These are phyloP conservation scores for Hypoxylon cercidicola DNA, from an alignment of 495 filamentous ascomycete species.

Conservation along the genomic window DNA sequence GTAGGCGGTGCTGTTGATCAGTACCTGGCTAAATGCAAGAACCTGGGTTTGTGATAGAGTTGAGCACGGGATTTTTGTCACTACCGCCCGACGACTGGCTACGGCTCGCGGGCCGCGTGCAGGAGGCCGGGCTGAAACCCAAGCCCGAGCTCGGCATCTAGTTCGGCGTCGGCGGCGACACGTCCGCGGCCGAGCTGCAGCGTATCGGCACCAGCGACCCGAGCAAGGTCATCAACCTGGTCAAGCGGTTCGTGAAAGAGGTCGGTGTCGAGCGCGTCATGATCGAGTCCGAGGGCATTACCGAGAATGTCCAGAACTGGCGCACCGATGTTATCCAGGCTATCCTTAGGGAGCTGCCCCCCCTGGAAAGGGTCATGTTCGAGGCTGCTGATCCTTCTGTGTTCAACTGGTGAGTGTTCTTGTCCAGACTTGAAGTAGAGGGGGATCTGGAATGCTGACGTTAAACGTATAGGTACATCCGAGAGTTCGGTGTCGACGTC, in stretches of 20 bases:
- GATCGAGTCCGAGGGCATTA: constrained; percentile 72
- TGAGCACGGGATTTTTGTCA: constrained; percentile 65
- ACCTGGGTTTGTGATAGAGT: constrained; percentile 65
- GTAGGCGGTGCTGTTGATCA: constrained; percentile 57
- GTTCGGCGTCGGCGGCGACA: constrained; percentile 70
- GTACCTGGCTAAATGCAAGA: constrained; percentile 63
- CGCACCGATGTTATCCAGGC: constrained; percentile 66
- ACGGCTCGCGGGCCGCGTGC: constrained; percentile 65
- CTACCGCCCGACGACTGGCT: constrained; percentile 67
- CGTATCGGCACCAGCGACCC: constrained; percentile 64
- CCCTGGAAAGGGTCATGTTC: constrained; percentile 68
- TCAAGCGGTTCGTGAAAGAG: constrained; percentile 60
- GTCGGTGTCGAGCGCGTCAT: constrained; percentile 67
- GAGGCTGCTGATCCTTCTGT: constrained; percentile 68
- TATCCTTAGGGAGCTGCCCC: constrained; percentile 65
- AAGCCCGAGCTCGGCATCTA: constrained; percentile 71
- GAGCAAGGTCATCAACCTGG: constrained; percentile 60
- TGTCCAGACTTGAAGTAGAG: background rate
- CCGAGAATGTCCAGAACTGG: constrained; percentile 67
- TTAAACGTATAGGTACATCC: constrained; percentile 43
- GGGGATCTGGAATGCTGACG: background rate
- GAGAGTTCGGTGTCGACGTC: constrained; percentile 69
- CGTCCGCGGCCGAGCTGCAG: constrained; percentile 58
- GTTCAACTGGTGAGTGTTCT: constrained; percentile 63
- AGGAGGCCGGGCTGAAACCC: constrained; percentile 60